Evolutionary conservation across 108 stramenopile genomes (phyloP).

Genomic region (Cyclostephanos invisitatus): DNA sequence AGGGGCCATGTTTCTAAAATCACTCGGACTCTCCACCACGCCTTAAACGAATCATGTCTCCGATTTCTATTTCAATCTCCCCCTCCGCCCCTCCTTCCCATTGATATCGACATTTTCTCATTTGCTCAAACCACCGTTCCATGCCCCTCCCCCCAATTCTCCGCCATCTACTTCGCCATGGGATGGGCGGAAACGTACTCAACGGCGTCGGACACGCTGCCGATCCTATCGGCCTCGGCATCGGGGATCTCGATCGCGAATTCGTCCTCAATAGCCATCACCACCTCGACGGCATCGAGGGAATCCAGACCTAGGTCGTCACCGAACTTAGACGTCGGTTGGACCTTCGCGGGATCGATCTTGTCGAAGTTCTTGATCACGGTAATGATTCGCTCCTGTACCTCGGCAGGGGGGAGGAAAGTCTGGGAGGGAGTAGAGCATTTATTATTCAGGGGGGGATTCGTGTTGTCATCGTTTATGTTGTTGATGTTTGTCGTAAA

Average conservation of each 20-base stretch:
- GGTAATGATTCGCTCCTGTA: slow-evolving; percentile 89
- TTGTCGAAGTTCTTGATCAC: slow-evolving; percentile 99
- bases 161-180: slow-evolving; percentile 82
- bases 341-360: slow-evolving; percentile 90
- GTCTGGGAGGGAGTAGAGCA: slow-evolving; percentile 39
- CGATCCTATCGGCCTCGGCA: slow-evolving; percentile 99
- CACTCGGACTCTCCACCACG: neutral
- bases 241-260: slow-evolving; percentile 99
- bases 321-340: slow-evolving; percentile 80
- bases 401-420: slow-evolving; percentile 93
- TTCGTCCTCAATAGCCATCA: slow-evolving; percentile 99
- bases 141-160: neutral
- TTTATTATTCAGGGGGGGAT: neutral
- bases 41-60: neutral
- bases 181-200: slow-evolving; percentile 93
- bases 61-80: neutral
- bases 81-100: neutral
- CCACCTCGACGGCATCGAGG: slow-evolving; percentile 97
- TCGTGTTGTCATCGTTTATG: neutral
- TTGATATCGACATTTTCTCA: neutral
- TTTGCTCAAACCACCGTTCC: neutral
- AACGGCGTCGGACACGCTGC: slow-evolving; percentile 90
- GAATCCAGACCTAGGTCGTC: slow-evolving; percentile 98
- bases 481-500: neutral
- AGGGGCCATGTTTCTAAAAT: neutral